Base-by-base conservation (phyloP, 2,329 filamentous ascomycete species). In the Ilyonectria robusta region DNA sequence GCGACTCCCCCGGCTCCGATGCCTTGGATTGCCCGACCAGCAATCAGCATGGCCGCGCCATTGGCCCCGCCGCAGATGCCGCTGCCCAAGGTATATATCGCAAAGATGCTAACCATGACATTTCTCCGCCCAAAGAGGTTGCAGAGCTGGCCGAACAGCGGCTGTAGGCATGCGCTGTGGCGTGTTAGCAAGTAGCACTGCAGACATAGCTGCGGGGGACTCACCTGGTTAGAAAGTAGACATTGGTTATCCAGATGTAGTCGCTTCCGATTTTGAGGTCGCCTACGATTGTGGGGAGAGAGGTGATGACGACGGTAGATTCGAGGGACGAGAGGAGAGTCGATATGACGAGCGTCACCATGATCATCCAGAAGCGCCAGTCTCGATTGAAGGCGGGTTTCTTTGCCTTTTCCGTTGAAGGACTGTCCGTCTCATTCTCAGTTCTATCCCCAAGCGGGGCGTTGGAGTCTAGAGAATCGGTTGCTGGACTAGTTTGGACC, bases 51-150 rank as follows among this genome's bases (percentile, higher is more conserved):
- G 0, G 72, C 72, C 0, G 77, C 79, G 2, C 70, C 80, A 1
- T 75, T 78, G 0, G 86, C 82, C 0, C 79, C 82, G 0, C 84
- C 86, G 9, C 77, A 78, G 5, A 88, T 79, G 0, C 80, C 83
- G 62, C 86, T 88, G 0, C 88, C 88, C 0, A 89, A 70, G 0
- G 79, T 80, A 65, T 89, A 89, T 1, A 87, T 66, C 11, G 76
- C 78, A 1, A 88, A 80, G 3, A 83, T 76, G 8, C 73, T 55
- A 0, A 87, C 76, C 17, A 79, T 78, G 26, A 81, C 75, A 55
- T 78, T 81, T 23, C 84, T 80, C 2, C 87, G 81, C 3, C 88
- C 87, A 67, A 85, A 89, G n/a, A 89, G 80, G 59, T 88, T 82
- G 15, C 83, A 80, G 0, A 86, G 68, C 68, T 88, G 85, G 1